phyloP scores from a whole-genome alignment of 2,329 filamentous ascomycete species.

The Botrytis fragariae region DNA sequence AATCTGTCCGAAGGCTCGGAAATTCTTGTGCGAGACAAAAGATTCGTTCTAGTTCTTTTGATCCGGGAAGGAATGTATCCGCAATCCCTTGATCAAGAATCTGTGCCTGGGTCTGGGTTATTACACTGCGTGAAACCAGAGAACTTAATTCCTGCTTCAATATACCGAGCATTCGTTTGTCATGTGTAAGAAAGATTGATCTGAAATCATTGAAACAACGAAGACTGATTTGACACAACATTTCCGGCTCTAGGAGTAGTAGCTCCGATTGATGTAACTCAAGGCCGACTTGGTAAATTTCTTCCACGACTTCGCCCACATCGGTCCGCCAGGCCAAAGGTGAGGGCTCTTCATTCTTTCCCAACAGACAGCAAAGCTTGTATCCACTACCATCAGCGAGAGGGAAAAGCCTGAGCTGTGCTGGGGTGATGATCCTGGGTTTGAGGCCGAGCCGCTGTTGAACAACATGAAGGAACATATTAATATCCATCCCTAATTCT shows the following conservation, averaged over 20 bases:
- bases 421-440: constrained; percentile 4
- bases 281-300: constrained; percentile 35
- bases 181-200: constrained; percentile 37
- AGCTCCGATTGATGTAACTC: constrained; percentile 39
- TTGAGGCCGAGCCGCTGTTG: not conserved
- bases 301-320: not conserved
- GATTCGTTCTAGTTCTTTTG: not conserved
- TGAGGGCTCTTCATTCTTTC: not conserved
- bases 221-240: constrained; percentile 33
- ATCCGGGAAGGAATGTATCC: constrained; percentile 5
- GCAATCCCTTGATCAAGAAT: constrained; percentile 4
- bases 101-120: not conserved
- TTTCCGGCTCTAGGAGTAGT: constrained; percentile 26
- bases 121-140: constrained; percentile 24
- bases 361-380: not conserved
- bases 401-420: not conserved
- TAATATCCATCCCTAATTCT: not conserved
- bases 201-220: constrained; percentile 40
- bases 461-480: constrained; percentile 1
- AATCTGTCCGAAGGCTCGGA: not conserved
- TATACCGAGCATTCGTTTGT: constrained; percentile 40
- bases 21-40: not conserved
- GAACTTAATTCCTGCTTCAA: constrained; percentile 35
- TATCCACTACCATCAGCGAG: not conserved
- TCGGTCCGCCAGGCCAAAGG: not conserved